These are phyloP conservation scores for Juncus effusus DNA, from an alignment of 176 grass and related monocot species.

Conservation along the genomic window DNA sequence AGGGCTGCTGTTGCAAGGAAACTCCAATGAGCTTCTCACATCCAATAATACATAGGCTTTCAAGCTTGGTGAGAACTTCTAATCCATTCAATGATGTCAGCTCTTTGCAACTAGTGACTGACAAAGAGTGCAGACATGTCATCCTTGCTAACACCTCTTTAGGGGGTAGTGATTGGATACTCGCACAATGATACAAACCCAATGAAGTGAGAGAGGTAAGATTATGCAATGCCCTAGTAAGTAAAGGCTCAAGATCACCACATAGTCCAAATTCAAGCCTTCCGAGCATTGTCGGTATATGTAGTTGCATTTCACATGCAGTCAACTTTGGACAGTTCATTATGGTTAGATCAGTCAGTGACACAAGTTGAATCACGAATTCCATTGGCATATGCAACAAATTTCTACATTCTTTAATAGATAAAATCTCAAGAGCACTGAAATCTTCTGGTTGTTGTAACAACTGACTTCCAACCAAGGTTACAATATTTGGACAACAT, in stretches of 20 bases:
- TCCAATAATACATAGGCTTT: not conserved
- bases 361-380: too few species aligned
- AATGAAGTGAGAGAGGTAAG: conserved; percentile 14
- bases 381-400: conserved; percentile 13
- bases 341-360: too few species aligned
- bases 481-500: too few species aligned
- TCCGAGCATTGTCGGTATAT: not conserved
- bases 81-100: conserved; percentile 16
- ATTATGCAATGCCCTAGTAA: not conserved
- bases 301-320: not conserved
- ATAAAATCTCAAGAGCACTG: not conserved
- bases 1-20: not conserved
- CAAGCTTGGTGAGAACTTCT: conserved; percentile 25
- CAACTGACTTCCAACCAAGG: too few species aligned
- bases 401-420: not conserved
- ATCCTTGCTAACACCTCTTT: conserved; percentile 22
- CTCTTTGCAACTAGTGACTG: conserved; percentile 1
- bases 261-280: not conserved
- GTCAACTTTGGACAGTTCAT: conserved; percentile 4
- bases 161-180: conserved; percentile 10
- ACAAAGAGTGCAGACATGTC: not conserved
- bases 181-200: not conserved
- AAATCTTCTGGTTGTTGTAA: too few species aligned
- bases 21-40: conserved; percentile 9
- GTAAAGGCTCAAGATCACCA: not conserved